Conservation (phyloP, 1,284 basidiomycete species). For the Phylloporus sp. region DNA sequence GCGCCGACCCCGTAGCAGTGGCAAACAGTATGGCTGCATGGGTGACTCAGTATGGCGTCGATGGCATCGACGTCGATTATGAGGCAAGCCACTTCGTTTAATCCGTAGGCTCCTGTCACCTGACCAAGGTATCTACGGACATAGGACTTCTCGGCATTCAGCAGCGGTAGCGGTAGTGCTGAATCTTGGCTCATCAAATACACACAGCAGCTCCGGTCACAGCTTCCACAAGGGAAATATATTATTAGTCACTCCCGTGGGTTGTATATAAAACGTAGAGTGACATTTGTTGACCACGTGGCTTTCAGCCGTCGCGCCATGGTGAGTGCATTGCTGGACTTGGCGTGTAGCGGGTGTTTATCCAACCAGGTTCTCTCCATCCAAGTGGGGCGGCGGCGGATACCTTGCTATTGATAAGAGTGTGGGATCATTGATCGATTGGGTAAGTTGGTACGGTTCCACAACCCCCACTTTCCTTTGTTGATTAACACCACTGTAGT, state of each 20-base stretch:
- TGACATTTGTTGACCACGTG: slow-evolving; percentile 7
- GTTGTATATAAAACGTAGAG: slow-evolving; percentile 7
- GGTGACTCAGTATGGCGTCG: slow-evolving; percentile 52
- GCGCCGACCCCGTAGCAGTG: slow-evolving; percentile 42
- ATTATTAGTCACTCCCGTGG: slow-evolving; percentile 45
- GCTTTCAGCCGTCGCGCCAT: slow-evolving; percentile 32
- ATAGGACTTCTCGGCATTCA: slow-evolving; percentile 53
- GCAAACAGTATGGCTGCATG: slow-evolving; percentile 54
- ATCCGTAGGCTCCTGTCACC: background rate
- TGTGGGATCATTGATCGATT: slow-evolving; percentile 63
- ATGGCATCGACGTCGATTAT: slow-evolving; percentile 64
- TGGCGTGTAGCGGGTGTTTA: background rate
- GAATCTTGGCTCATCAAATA: slow-evolving; percentile 50
- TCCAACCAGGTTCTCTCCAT: slow-evolving; percentile 32
- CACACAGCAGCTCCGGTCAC: slow-evolving; percentile 42
- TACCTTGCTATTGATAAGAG: slow-evolving; percentile 53
- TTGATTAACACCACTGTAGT: slow-evolving; percentile 29
- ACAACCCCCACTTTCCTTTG: background rate
- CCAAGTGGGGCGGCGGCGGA: slow-evolving; percentile 46
- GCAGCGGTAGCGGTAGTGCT: slow-evolving; percentile 43
- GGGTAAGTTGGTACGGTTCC: slow-evolving; percentile 36
- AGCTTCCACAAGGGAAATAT: slow-evolving; percentile 43
- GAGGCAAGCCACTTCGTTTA: slow-evolving; percentile 39
- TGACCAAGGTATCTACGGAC: background rate
- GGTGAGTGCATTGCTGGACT: slow-evolving; percentile 18